These are phyloP conservation scores for Recurvomyces mirabilis DNA, from an alignment of 495 filamentous ascomycete species.

Conservation along the genomic window DNA sequence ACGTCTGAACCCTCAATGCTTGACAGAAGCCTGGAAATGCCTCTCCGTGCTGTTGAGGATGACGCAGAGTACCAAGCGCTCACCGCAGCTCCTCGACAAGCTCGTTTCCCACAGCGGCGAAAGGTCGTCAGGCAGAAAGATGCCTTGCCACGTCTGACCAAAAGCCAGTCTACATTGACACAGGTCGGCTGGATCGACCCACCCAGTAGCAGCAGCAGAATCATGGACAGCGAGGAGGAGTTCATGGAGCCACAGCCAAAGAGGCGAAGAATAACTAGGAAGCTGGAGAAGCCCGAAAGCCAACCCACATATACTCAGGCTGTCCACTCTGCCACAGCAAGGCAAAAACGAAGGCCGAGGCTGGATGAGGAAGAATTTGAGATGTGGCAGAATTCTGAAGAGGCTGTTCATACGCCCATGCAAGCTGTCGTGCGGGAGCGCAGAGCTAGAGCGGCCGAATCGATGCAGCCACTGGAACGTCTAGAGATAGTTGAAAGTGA, in stretches of 20 bases:
- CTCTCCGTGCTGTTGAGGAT: too few species aligned
- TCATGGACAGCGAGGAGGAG: conserved; percentile 1
- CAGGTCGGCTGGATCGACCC: conserved; percentile 5
- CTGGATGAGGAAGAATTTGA: neutral
- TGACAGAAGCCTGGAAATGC: too few species aligned
- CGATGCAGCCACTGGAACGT: neutral
- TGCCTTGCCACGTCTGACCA: neutral
- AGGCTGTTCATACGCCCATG: neutral
- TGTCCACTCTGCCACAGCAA: neutral
- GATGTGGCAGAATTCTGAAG: neutral
- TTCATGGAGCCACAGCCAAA: conserved; percentile 2
- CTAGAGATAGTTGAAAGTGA: too few species aligned
- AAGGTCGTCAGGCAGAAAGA: neutral
- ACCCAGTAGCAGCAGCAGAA: neutral
- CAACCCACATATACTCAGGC: conserved; percentile 1
- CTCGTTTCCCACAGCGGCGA: neutral
- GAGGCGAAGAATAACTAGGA: conserved; percentile 1
- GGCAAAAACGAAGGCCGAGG: neutral
- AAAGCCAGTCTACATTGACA: conserved; percentile 7
- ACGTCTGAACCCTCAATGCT: too few species aligned
- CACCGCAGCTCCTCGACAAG: neutral
- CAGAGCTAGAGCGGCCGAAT: neutral
- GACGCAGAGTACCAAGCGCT: neutral
- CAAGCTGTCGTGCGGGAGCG: too few species aligned
- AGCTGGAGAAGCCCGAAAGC: neutral